Evolutionary conservation across 768 basidiomycete species (phyloP).

Genomic region (Lactarius hatsudake): DNA sequence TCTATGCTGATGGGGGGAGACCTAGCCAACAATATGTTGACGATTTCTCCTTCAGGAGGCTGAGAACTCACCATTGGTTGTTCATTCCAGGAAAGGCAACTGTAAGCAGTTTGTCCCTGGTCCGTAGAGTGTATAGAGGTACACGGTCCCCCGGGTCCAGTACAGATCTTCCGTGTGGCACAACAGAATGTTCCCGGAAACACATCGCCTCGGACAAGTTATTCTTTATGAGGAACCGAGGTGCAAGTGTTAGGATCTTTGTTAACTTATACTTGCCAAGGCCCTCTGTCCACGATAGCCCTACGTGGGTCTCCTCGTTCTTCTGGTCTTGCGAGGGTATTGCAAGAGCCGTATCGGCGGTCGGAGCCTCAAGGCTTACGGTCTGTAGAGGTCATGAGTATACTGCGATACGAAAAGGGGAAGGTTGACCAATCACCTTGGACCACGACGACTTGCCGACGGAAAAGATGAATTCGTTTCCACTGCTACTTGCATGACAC

Average conservation of each 20-base stretch:
- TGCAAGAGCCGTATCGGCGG: conserved; percentile 82
- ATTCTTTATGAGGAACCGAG: conserved; percentile 90
- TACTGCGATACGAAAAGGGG: neutral
- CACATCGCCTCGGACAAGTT: conserved; percentile 63
- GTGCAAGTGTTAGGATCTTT: conserved; percentile 88
- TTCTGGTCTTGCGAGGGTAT: conserved; percentile 61
- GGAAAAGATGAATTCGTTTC: conserved; percentile 81
- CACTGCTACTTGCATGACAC: conserved; percentile 75
- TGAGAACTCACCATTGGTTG: conserved; percentile 59
- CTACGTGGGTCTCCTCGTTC: conserved; percentile 71
- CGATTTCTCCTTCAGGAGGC: neutral
- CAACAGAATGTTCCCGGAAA: conserved; percentile 82
- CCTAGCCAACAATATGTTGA: conserved; percentile 45
- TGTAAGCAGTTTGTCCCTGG: conserved; percentile 73
- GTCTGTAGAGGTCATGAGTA: conserved; percentile 41
- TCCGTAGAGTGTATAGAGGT: conserved; percentile 64
- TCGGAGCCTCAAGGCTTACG: conserved; percentile 88
- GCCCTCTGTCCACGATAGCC: conserved; percentile 90
- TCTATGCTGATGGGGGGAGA: conserved; percentile 90
- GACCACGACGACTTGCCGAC: conserved; percentile 88
- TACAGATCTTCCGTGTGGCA: conserved; percentile 56
- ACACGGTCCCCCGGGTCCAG: conserved; percentile 67
- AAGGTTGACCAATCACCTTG: conserved; percentile 46
- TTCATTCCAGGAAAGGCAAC: conserved; percentile 85
- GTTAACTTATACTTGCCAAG: conserved; percentile 96